Conservation (phyloP, 2,329 filamentous ascomycete genomes). For the Colletotrichum plurivorum region DNA sequence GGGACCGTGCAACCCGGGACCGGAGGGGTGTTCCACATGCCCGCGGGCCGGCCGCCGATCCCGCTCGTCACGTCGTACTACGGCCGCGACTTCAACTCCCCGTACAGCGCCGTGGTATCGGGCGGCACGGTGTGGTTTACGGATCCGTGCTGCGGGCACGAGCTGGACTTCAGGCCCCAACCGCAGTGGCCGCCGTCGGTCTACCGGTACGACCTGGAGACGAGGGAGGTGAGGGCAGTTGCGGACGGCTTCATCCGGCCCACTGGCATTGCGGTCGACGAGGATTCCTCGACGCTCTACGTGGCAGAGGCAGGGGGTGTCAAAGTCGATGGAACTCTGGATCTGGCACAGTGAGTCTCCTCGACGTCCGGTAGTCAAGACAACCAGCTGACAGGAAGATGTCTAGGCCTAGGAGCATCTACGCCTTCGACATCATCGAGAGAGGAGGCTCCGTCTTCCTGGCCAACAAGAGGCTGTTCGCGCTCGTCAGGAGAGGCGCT, state of each 20-base stretch:
- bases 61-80: conserved; percentile 59
- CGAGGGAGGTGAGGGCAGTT: conserved; percentile 60
- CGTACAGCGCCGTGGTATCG: conserved; percentile 57
- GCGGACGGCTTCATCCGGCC: conserved; percentile 62
- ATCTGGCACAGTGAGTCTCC: conserved; percentile 41
- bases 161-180: conserved; percentile 58
- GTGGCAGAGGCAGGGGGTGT: conserved; percentile 55
- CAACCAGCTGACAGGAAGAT: background rate
- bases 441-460: conserved; percentile 57
- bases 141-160: conserved; percentile 60
- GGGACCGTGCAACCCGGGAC: conserved; percentile 45
- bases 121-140: conserved; percentile 65
- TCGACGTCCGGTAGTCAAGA: background rate
- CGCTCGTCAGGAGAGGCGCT: conserved; percentile 61
- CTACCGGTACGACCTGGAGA: conserved; percentile 60
- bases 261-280: conserved; percentile 56
- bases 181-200: conserved; percentile 63
- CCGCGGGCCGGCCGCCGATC: conserved; percentile 44
- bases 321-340: conserved; percentile 14
- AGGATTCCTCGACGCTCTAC: conserved; percentile 57
- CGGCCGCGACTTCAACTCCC: conserved; percentile 62
- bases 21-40: conserved; percentile 40
- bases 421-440: conserved; percentile 62
- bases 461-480: conserved; percentile 65
- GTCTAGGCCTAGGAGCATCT: conserved; percentile 54